Percentiles rank a stretch among this genome's conserved stretches.
These are phyloP conservation scores for Leptoxyphium fumago DNA, from an alignment of 2,329 filamentous ascomycete genomes.

Conservation along the genomic window DNA sequence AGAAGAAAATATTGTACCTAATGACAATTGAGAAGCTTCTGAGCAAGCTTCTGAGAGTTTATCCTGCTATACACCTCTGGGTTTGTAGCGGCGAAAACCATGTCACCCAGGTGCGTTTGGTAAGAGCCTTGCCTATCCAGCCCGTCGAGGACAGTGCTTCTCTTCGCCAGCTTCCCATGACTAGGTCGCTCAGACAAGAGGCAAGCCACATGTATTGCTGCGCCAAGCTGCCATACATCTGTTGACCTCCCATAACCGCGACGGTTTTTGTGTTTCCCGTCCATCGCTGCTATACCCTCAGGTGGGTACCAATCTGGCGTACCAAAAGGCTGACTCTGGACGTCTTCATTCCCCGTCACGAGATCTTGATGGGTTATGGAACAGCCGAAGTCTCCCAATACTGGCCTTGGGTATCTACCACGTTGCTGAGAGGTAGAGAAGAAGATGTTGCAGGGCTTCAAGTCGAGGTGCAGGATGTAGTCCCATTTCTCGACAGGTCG, in stretches of 20 bases:
- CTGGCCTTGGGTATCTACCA: slow-evolving; percentile 2
- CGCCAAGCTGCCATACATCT: slow-evolving; percentile 11
- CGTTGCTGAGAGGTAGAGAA: slow-evolving; percentile 1
- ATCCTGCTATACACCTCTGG: too few species aligned
- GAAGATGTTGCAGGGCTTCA: slow-evolving; percentile 9
- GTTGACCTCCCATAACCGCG: slow-evolving; percentile 5
- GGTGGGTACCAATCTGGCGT: slow-evolving; percentile 8
- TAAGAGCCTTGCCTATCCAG: too few species aligned
- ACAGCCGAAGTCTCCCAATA: slow-evolving; percentile 11
- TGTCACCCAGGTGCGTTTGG: too few species aligned
- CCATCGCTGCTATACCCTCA: slow-evolving; percentile 2
- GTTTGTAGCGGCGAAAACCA: too few species aligned
- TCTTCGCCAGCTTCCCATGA: not conserved
- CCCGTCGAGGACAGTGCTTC: not conserved
- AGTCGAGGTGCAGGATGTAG: slow-evolving; percentile 9
- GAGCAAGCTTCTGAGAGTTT: too few species aligned
- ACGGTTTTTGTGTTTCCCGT: not conserved
- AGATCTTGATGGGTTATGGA: slow-evolving; percentile 4
- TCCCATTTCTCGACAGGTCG: slow-evolving; percentile 5
- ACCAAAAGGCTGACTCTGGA: slow-evolving; percentile 4
- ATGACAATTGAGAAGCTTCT: too few species aligned
- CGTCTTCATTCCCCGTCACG: slow-evolving; percentile 2
- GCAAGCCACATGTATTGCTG: slow-evolving; percentile 4
- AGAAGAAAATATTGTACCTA: too few species aligned
- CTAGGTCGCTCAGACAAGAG: not conserved